phyloP scores from a whole-genome alignment of 768 basidiomycete species.

The Crepidotus variabilis region DNA sequence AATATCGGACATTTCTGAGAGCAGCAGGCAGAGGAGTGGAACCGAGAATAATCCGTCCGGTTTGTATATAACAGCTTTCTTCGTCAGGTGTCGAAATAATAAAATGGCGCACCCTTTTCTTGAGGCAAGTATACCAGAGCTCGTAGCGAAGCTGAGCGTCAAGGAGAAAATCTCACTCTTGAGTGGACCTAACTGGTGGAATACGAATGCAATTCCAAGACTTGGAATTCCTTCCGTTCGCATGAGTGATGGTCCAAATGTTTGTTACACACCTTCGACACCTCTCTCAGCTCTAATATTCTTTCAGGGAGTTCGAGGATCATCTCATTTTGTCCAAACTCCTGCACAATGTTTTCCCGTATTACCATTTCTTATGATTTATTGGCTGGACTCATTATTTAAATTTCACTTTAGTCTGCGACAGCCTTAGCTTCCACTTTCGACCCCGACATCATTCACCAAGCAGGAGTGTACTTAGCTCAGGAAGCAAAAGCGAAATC shows the following conservation, averaged over 20 bases:
- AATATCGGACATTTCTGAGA: slow-evolving; percentile 26
- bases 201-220: slow-evolving; percentile 52
- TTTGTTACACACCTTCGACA: slow-evolving; percentile 13
- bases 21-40: neutral
- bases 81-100: neutral
- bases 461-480: slow-evolving; percentile 57
- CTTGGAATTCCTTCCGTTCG: slow-evolving; percentile 64
- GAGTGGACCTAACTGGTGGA: slow-evolving; percentile 71
- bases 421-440: slow-evolving; percentile 72
- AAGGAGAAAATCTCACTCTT: slow-evolving; percentile 66
- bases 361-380: slow-evolving; percentile 14
- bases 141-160: slow-evolving; percentile 48
- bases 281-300: slow-evolving; percentile 2
- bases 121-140: slow-evolving; percentile 45
- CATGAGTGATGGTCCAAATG: slow-evolving; percentile 72
- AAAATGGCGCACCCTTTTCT: slow-evolving; percentile 44
- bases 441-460: slow-evolving; percentile 50
- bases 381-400: neutral
- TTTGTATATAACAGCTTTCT: too few species aligned
- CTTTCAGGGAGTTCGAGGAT: slow-evolving; percentile 60
- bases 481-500: slow-evolving; percentile 66
- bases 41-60: too few species aligned
- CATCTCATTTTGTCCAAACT: slow-evolving; percentile 58
- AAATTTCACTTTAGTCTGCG: slow-evolving; percentile 41
- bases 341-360: slow-evolving; percentile 68